Conservation (phyloP, 108 stramenopile genomes). For the Nitzschia sp. region DNA sequence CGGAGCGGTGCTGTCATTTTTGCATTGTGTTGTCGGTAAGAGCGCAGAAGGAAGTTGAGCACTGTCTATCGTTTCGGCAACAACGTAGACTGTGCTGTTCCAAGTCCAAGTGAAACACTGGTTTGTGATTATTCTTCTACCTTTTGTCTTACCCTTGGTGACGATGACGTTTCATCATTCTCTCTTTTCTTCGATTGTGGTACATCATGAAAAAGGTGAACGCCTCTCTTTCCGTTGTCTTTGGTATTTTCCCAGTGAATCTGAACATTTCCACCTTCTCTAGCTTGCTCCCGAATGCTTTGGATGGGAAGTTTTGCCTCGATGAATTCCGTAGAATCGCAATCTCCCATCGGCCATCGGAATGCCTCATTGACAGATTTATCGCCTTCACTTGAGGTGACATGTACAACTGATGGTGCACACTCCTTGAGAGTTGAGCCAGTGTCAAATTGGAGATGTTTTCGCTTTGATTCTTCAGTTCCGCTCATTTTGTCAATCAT, state of each 20-base stretch:
- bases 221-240: neutral
- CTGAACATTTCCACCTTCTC: constrained; percentile 28
- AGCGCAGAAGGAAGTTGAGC: too few species aligned
- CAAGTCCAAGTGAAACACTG: too few species aligned
- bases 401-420: neutral
- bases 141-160: neutral
- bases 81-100: too few species aligned
- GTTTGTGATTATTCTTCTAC: too few species aligned
- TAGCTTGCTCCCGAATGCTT: constrained; percentile 18
- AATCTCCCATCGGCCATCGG: constrained; percentile 68
- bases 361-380: neutral
- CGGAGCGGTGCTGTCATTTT: too few species aligned
- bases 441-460: constrained; percentile 14
- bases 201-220: neutral
- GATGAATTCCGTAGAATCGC: constrained; percentile 48
- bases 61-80: too few species aligned
- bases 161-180: neutral
- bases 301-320: constrained; percentile 49
- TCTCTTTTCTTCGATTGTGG: neutral
- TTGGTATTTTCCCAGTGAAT: constrained; percentile 23
- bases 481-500: constrained; percentile 69
- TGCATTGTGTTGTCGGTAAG: too few species aligned
- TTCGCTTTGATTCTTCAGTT: constrained; percentile 1
- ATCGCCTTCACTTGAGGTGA: neutral
- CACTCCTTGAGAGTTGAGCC: neutral